phyloP scores from a whole-genome alignment of 164 flowering plant genomes.

The Protea cynaroides region DNA sequence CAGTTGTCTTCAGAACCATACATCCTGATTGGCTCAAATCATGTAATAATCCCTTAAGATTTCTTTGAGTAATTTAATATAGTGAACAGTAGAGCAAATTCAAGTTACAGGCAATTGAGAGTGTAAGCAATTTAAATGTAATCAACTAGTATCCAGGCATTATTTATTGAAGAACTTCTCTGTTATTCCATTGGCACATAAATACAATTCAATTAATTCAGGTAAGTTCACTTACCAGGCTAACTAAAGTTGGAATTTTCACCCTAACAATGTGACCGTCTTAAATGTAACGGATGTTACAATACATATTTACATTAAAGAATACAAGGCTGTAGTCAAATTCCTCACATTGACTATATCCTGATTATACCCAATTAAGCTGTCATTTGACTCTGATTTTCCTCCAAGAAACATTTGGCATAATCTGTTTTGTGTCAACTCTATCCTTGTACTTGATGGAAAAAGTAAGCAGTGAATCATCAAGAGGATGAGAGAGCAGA shows the following conservation, averaged over 20 bases:
- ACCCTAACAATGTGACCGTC: too few species aligned
- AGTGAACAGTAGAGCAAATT: background rate
- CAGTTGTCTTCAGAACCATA: background rate
- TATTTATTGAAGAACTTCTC: background rate
- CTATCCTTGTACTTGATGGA: constrained; percentile 62
- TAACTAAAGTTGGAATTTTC: background rate
- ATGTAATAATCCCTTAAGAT: background rate
- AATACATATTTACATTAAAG: background rate
- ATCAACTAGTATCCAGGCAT: background rate
- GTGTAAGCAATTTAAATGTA: background rate
- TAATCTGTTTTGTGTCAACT: constrained; percentile 76
- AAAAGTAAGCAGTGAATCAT: constrained; percentile 79
- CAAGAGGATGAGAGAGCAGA: constrained; percentile 83
- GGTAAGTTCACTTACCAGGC: background rate
- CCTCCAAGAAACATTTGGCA: constrained; percentile 89
- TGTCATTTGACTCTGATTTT: constrained; percentile 65
- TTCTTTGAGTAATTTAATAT: background rate
- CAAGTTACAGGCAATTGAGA: background rate
- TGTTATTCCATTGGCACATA: background rate
- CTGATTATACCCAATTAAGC: constrained; percentile 19
- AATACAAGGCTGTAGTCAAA: constrained; percentile 1
- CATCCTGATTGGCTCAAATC: background rate
- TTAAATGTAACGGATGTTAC: too few species aligned
- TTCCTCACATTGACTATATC: constrained; percentile 7
- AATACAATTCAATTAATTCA: background rate